Evolutionary conservation across 2,329 filamentous ascomycete species (phyloP), one percentile per base, ranked within the genome.

Genomic region (Xylariales sp.): DNA sequence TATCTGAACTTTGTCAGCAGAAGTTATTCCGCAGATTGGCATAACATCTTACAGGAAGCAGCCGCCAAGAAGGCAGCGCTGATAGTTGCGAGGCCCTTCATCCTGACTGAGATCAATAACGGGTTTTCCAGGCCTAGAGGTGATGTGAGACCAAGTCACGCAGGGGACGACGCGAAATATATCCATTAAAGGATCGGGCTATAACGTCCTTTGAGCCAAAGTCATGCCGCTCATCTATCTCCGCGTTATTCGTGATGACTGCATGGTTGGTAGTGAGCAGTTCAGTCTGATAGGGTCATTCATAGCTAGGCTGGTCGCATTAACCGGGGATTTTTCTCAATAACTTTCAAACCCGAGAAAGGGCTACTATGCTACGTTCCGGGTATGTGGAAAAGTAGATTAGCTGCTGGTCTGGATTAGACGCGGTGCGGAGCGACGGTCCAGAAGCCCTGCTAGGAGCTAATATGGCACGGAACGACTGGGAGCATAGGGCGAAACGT

Each of bases 41-140:
- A 14, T 25, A 36, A 12, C 10, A 15, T 50, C 57, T 55, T 49
- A 59, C 57, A 48, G 32, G 48, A 40, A 47, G 55, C 53, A 44
- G 46, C 53, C 46, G 55, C 57, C 38, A 58, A 37, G 31, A 52
- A 42, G 45, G 56, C 57, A 50, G 55, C 52, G 41, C 51, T 51
- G 35, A 59, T 49, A 42, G 51, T 51, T 50, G 49, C 43, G 45
- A 58, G 42, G 46, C 50, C 53, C 45, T 53, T 50, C 57, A 60
- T 60, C 39, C 51, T 58, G 49, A 50, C 43, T 45, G 14, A 16
- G 15, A 51, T 24, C 42, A 49, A 43, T 45, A 46, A 46, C 46
- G 47, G 48, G 52, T 40, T 43, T 46, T 48, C 46, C 49, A 47
- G 50, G 50, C 51, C 49, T 51, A 32, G 44, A 45, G 41, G 36